Base-by-base conservation (phyloP, 2,329 filamentous ascomycete species). In the Alternaria solani region DNA sequence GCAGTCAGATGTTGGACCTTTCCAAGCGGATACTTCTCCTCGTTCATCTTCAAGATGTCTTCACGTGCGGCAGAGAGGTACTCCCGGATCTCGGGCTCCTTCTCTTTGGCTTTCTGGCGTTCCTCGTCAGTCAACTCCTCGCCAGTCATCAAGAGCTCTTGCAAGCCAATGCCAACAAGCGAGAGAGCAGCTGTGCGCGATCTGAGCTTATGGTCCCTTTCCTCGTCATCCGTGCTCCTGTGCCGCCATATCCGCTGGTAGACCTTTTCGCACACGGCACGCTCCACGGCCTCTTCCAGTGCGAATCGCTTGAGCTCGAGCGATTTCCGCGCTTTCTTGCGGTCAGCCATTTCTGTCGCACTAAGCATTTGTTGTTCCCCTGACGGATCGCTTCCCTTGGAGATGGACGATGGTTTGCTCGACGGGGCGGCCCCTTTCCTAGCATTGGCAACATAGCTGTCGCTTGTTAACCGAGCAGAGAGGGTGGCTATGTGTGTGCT, bases 231-330 rank as follows among this genome's bases (percentile, higher is more conserved):
- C 0, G 94, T 96, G 75, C 86, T 95, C 61, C 91, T 88, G 77
- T 99, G 95, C 47, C 93, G 89, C 86, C 94, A 99, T 75, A 99
- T 92, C 66, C 91, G 89, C 59, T 89, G 86, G 74, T 98, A 98
- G 5, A 84, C 89, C 54, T 89, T 89, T 75, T 96, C 93, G 73
- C 92, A 96, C 11, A 94, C 86, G 64, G 91, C 88, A 65, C 92
- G 87, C 76, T 99, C 95, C 0, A 98, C 91, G 4, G 93, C 93
- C 78, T 99, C 95, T 78, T 99, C 94, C 30, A 98, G 80, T 9
- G 91, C 85, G 3, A 86, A 78, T 42, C 89, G 87, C 79, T 96
- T 96, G 23, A 89, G 84, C 69, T 97, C 94, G 11, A 97, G 82
- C 6, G 89, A 83, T 72, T 88, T 91, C 57, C 93, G 87, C 28